Percentiles rank a stretch among this genome's conserved stretches.
Evolutionary conservation across 2,329 filamentous ascomycete genomes (phyloP).

Genomic region (Calonectria fujianensis): DNA sequence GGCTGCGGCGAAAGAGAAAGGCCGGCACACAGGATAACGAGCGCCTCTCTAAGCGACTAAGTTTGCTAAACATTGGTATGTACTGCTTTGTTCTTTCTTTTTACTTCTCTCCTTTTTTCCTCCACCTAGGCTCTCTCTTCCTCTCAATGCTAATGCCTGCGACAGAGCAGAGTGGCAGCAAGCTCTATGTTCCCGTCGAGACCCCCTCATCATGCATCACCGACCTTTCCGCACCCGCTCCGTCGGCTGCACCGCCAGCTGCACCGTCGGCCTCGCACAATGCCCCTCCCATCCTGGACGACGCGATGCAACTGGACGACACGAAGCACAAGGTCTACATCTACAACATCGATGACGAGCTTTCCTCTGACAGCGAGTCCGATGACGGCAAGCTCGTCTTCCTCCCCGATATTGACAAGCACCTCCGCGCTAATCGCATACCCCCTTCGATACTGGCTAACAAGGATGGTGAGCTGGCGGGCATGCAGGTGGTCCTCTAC

Average conservation of each 20-base stretch:
- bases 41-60: constrained; percentile 89
- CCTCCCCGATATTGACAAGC: constrained; percentile 89
- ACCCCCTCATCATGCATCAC: constrained; percentile 58
- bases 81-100: constrained; percentile 30
- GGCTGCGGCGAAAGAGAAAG: constrained; percentile 73
- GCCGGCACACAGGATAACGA: constrained; percentile 78
- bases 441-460: constrained; percentile 79
- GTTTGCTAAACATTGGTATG: constrained; percentile 87
- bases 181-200: constrained; percentile 80
- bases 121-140: background rate
- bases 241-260: background rate
- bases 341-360: constrained; percentile 90
- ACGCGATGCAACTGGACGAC: constrained; percentile 90
- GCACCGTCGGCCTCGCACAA: constrained; percentile 35
- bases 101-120: constrained; percentile 29
- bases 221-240: constrained; percentile 33
- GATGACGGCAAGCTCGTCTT: constrained; percentile 81
- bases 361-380: constrained; percentile 72
- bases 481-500: constrained; percentile 89
- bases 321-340: constrained; percentile 93
- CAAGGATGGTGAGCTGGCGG: constrained; percentile 72
- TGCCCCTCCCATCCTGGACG: constrained; percentile 61
- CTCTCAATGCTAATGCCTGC: constrained; percentile 26
- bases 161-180: constrained; percentile 77
- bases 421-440: constrained; percentile 82